Evolutionary conservation across 2,329 filamentous ascomycete genomes (phyloP), one percentile per base, ranked within the genome.

Genomic region (Sporothrix schenckii): DNA sequence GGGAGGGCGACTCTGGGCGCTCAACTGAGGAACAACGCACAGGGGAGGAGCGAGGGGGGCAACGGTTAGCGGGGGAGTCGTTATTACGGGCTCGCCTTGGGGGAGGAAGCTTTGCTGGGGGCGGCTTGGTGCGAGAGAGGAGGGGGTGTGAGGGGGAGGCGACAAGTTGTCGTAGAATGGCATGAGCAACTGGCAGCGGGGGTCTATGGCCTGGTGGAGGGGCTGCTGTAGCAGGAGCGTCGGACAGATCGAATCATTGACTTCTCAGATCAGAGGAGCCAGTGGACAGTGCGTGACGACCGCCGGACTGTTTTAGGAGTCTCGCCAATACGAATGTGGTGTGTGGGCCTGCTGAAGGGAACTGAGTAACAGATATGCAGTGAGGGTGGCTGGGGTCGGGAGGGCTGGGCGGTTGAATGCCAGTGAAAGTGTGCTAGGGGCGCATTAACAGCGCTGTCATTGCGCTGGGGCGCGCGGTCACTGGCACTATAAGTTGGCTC

Each of bases 21-120:
- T 61, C 52, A 41, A 63, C 49, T 74, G 71, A 75, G 75, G 41
- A 72, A 71, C 39, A 63, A 13, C 39, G 34, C 39, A 72, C 72
- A 74, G 74, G 54, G 44, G 60, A 58, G 70, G 65, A 54, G 47
- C 65, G 66, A 73, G 74, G 74, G 73, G 74, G 75, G 74, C 73
- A 71, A 65, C 65, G 27, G 34, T 65, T 58, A 34, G 65, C 11
- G 41, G 34, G 50, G 27, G 27, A 30, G 50, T 5, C 44, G 39
- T 56, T 67, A 70, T 27, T 66, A 41, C 19, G 52, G 61, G 61
- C 53, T 21, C 30, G 21, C 44, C 41, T 39, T 53, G 60, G 14
- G 41, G 53, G 58, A 53, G 58, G 68, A 34, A 6, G 34, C 34
- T 34, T 34, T 9, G 7, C 6, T 6, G 68, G 58, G 19, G 27